phyloP scores from a whole-genome alignment of 2,329 filamentous ascomycete genomes.

The Sporothrix sp. region DNA sequence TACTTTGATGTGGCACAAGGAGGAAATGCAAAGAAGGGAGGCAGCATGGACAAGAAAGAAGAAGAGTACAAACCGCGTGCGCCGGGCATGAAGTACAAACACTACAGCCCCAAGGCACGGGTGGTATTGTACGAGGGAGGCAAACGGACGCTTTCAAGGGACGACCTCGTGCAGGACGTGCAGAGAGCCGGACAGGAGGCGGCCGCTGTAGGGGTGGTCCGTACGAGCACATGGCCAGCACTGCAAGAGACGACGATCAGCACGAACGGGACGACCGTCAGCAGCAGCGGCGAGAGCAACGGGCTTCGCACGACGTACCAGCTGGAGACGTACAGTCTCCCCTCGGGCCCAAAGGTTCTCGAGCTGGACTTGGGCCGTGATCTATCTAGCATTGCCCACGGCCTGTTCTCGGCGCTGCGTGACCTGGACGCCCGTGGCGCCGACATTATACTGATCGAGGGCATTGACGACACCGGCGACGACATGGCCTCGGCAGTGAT shows the following conservation, averaged over 20 bases:
- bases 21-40: constrained; percentile 29
- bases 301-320: constrained; percentile 23
- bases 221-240: constrained; percentile 44
- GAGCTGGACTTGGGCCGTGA: constrained; percentile 66
- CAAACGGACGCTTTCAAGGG: constrained; percentile 26
- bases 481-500: constrained; percentile 81
- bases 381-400: constrained; percentile 67
- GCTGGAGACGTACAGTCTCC: constrained; percentile 33
- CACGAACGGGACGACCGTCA: constrained; percentile 1
- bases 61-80: constrained; percentile 54
- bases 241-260: constrained; percentile 30
- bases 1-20: constrained; percentile 69
- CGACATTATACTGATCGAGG: constrained; percentile 83
- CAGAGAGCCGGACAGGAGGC: constrained; percentile 14
- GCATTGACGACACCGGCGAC: constrained; percentile 68
- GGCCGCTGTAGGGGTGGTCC: constrained; percentile 39
- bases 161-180: constrained; percentile 24
- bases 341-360: constrained; percentile 33
- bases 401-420: constrained; percentile 77
- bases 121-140: constrained; percentile 71
- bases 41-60: constrained; percentile 1
- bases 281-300: constrained; percentile 19
- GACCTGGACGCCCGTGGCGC: constrained; percentile 73
- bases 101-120: constrained; percentile 84
- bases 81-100: constrained; percentile 98